phyloP scores from a whole-genome alignment of 441 rosid species.

The Breynia disticha region DNA sequence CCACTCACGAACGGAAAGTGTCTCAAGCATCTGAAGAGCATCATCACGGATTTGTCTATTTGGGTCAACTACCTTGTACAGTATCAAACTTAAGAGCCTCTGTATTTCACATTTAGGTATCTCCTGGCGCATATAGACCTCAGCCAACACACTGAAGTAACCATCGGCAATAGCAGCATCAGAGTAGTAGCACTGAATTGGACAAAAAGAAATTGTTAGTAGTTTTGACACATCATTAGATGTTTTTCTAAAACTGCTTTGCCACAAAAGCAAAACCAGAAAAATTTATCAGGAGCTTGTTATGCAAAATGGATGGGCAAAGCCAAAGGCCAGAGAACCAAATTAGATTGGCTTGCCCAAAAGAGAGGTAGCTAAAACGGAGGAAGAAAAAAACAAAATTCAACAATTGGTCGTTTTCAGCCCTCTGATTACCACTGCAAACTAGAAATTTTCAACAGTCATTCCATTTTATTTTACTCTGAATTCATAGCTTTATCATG shows the following conservation, averaged over 20 bases:
- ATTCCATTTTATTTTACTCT: too few relatives aligned
- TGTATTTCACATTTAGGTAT: conserved; percentile 98
- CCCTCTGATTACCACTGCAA: too few relatives aligned
- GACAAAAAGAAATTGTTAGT: conserved; percentile 10
- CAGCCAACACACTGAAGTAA: conserved; percentile 96
- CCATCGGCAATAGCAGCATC: conserved; percentile 97
- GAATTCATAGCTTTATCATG: too few relatives aligned
- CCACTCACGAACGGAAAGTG: conserved; percentile 96
- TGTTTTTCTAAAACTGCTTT: background rate
- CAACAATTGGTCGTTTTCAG: too few relatives aligned
- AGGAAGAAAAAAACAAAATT: too few relatives aligned
- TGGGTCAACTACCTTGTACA: conserved; percentile 98
- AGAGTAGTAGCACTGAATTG: conserved; percentile 84
- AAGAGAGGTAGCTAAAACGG: too few relatives aligned
- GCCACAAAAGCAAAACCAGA: background rate
- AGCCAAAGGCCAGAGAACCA: too few relatives aligned
- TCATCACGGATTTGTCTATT: conserved; percentile 98
- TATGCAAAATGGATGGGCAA: too few relatives aligned
- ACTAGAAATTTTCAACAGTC: too few relatives aligned
- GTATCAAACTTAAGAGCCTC: conserved; percentile 91
- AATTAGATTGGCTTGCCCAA: too few relatives aligned
- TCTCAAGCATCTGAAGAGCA: conserved; percentile 99
- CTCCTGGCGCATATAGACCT: conserved; percentile 99
- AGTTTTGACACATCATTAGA: background rate
- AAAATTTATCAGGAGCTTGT: too few relatives aligned